Evolutionary conservation across 2,329 filamentous ascomycete genomes (phyloP).

Genomic region (Paracamarosporium sp.): DNA sequence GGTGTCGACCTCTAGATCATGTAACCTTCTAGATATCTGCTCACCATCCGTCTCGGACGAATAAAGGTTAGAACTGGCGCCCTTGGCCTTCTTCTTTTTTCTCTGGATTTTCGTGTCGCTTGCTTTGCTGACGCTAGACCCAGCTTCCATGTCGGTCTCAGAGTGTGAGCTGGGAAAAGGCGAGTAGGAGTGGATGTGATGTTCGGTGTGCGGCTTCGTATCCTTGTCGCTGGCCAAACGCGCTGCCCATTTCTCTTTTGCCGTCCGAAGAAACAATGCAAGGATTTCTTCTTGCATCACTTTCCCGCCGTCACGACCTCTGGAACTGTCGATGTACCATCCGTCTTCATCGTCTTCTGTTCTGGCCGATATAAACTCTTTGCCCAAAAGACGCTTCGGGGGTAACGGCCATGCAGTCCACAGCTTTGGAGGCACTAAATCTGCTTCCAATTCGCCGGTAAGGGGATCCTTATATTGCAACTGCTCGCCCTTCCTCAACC

Average conservation of each 20-base stretch:
- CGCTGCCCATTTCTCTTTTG: conserved; percentile 66
- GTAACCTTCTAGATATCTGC: background rate
- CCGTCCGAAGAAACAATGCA: conserved; percentile 69
- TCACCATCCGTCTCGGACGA: background rate
- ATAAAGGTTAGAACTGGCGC: background rate
- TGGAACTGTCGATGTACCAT: conserved; percentile 58
- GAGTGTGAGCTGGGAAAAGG: background rate
- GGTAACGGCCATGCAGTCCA: conserved; percentile 91
- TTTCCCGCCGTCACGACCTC: conserved; percentile 59
- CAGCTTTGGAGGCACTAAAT: conserved; percentile 56
- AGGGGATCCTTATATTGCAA: conserved; percentile 31
- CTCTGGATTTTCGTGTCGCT: background rate
- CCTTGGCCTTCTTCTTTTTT: background rate
- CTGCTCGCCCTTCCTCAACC: conserved; percentile 44
- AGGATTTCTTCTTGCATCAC: conserved; percentile 74
- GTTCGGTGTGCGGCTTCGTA: conserved; percentile 9
- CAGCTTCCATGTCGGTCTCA: background rate
- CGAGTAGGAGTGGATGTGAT: background rate
- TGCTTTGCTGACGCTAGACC: background rate
- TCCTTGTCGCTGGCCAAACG: conserved; percentile 46
- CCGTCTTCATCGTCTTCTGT: conserved; percentile 55
- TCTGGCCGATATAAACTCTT: conserved; percentile 52
- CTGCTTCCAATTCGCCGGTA: conserved; percentile 32
- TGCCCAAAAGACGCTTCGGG: conserved; percentile 66
- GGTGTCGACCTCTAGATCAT: background rate